phyloP scores from a whole-genome alignment of 495 filamentous ascomycete genomes.

The Xylaria grammica region DNA sequence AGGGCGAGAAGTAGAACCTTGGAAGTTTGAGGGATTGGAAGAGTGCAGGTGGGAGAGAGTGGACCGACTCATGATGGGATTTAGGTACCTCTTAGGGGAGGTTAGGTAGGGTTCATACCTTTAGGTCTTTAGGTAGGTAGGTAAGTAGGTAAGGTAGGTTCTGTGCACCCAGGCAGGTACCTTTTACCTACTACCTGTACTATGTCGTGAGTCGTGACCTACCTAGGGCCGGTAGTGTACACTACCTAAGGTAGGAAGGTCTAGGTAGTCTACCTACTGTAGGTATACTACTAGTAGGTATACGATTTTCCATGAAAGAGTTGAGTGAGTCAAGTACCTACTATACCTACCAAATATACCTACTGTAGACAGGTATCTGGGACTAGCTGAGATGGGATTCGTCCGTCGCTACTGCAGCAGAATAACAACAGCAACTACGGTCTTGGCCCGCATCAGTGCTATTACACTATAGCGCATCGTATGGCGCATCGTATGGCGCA shows the following conservation, averaged over 20 bases:
- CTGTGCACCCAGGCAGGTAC: too few relatives aligned
- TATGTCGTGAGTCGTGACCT: too few relatives aligned
- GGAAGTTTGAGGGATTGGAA: not conserved
- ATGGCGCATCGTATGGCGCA: not conserved
- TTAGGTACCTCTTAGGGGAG: too few relatives aligned
- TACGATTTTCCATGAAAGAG: too few relatives aligned
- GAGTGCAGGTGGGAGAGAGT: constrained; percentile 14
- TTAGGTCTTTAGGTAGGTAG: not conserved
- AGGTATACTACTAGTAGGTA: too few relatives aligned
- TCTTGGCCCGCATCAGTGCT: not conserved
- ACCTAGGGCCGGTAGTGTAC: not conserved
- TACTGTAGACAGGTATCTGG: too few relatives aligned
- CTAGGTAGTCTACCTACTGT: not conserved
- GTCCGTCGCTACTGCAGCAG: too few relatives aligned
- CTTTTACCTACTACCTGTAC: too few relatives aligned
- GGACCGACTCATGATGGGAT: constrained; percentile 6
- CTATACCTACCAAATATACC: not conserved
- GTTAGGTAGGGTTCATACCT: not conserved
- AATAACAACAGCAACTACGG: not conserved
- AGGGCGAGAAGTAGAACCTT: not conserved
- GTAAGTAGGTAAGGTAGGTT: too few relatives aligned
- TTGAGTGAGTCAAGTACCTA: too few relatives aligned
- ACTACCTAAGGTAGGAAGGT: not conserved
- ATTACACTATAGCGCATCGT: too few relatives aligned
- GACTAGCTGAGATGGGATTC: too few relatives aligned